These are phyloP conservation scores for Didymella lethalis DNA, from an alignment of 2,329 filamentous ascomycete species.

Conservation along the genomic window DNA sequence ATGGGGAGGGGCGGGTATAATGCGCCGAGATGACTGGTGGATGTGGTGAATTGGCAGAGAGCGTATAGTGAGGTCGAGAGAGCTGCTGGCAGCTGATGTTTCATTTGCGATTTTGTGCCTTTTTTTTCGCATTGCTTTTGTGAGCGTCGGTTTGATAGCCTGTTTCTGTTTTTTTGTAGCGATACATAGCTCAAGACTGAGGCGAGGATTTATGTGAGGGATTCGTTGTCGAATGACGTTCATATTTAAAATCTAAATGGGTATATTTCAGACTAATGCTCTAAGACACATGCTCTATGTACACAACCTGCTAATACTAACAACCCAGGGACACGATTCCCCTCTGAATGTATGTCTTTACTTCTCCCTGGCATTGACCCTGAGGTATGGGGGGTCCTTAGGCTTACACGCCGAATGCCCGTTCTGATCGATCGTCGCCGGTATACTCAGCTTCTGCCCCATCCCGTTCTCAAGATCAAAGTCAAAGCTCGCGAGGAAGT, in stretches of 20 bases:
- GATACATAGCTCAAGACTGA: too few species aligned
- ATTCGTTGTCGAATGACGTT: too few species aligned
- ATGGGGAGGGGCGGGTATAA: conserved; percentile 3
- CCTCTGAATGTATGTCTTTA: conserved; percentile 6
- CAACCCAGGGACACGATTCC: too few species aligned
- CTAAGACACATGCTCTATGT: neutral
- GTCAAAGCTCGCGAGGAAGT: conserved; percentile 61
- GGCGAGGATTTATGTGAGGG: too few species aligned
- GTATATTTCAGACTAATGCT: neutral
- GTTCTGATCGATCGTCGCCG: conserved; percentile 51
- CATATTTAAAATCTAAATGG: neutral
- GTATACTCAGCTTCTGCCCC: conserved; percentile 41
- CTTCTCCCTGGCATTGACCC: conserved; percentile 47
- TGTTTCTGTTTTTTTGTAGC: neutral
- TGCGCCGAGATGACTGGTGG: neutral
- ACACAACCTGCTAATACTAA: too few species aligned
- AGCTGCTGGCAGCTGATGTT: neutral
- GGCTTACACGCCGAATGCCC: conserved; percentile 54
- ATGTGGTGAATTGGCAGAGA: neutral
- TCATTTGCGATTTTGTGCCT: neutral
- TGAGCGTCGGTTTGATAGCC: neutral
- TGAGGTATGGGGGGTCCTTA: conserved; percentile 45
- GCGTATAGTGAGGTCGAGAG: neutral
- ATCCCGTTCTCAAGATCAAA: conserved; percentile 54
- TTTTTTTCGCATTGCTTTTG: neutral